Conservation (phyloP, 2,329 filamentous ascomycete genomes). For the Cordyceps militaris region DNA sequence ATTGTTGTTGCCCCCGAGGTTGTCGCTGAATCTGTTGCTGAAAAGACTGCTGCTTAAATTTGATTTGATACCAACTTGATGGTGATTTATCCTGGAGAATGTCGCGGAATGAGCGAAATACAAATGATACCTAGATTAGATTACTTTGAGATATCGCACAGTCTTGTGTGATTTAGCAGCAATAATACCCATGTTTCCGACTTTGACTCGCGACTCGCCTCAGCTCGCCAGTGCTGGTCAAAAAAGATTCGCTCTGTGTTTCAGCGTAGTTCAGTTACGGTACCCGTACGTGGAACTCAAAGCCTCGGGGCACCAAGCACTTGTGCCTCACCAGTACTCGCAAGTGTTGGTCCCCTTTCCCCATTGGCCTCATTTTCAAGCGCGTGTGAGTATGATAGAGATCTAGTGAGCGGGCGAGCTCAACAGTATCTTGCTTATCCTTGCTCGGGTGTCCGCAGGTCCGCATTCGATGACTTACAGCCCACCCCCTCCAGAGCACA, state of each 20-base stretch:
- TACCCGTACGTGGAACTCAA: too few species aligned
- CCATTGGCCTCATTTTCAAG: too few species aligned
- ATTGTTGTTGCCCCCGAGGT: conserved; percentile 3
- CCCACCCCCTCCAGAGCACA: too few species aligned
- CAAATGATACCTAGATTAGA: conserved; percentile 10
- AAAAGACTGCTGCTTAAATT: conserved; percentile 8
- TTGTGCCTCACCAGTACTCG: too few species aligned
- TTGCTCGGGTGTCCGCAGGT: too few species aligned
- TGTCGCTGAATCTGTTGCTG: neutral
- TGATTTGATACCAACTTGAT: neutral
- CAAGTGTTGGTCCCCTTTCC: too few species aligned
- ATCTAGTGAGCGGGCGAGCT: too few species aligned
- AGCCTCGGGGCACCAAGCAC: too few species aligned
- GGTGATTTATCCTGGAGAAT: neutral
- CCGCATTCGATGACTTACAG: too few species aligned
- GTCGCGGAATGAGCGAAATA: neutral
- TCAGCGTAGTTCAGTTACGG: too few species aligned
- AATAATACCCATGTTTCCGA: conserved; percentile 5
- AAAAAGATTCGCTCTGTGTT: neutral
- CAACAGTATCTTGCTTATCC: too few species aligned
- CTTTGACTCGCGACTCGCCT: neutral
- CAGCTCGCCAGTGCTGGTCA: neutral
- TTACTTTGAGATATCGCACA: neutral
- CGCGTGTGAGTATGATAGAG: too few species aligned
- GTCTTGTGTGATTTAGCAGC: neutral